Evolutionary conservation across 805 yeast genomes (phyloP), one percentile per base, ranked within the genome.

Genomic region (Ogataea glucozyma): DNA sequence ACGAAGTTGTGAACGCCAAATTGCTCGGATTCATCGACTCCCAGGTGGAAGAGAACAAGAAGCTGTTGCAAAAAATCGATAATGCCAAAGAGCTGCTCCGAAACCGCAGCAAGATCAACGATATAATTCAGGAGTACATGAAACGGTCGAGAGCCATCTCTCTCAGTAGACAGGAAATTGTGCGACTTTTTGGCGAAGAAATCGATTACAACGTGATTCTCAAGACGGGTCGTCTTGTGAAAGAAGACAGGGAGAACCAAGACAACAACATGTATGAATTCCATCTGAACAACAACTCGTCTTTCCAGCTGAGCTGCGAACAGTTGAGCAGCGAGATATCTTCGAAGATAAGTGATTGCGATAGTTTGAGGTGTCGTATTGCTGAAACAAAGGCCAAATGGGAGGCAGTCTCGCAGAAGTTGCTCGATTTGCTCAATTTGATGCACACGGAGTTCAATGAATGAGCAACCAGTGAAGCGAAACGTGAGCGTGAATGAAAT

Each of bases 101-200:
- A 10, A 56, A 52, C 38, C 46, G 66, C 26, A 47, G 49, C 22
- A 49, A 51, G 13, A 46, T 64, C 13, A 62, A 58, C 40, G 43
- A 43, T 10, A 48, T 54, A 1, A 53, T 63, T 17, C 51, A 47
- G 27, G 45, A 56, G 19, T 58, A 60, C 31, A 40, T 59, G 17
- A 40, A 42, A 16, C 48, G 51, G 16, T 46, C 57, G 0, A 53
- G 56, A 32, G 29, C 46, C 6, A 52, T 64, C 16, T 49, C 48
- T 11, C 32, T 64, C 31, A 41, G 56, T 2, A 48, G 42, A 32
- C 29, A 24, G 7, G 65, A 64, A 40, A 19, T 64, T 2, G 43
- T 38, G 6, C 29, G 47, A n/a, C 47, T 64, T 17, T 64, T 64
- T 41, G 61, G 57, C 1, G 48, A 49, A 13, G 64, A 62, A 2